Base-by-base conservation (phyloP, 1,139 yeast species). In the Diutina catenulata region DNA sequence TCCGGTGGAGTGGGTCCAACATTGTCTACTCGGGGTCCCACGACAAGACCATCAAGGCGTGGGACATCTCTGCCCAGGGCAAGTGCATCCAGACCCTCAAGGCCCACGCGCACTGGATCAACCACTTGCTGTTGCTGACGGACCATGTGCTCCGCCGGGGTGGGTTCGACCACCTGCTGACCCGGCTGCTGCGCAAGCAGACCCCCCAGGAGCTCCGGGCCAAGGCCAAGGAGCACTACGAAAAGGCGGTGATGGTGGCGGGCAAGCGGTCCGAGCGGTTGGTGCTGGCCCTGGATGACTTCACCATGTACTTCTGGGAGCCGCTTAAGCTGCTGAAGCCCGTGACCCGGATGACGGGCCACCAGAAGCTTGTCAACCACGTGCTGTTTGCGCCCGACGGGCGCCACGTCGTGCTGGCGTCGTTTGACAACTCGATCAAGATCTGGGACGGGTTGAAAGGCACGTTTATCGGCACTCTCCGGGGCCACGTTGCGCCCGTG, bases 401-500 rank as follows among this genome's bases (percentile, higher is more conserved):
- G 7, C 72, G 95, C 47, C 71, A 74, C 49, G 74, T 93, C 39
- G 95, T 91, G 1, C 84, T 95, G 10, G 88, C 95, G 5, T 86
- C 97, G 1, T 91, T 91, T 55, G 99, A 91, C 57, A 91, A 91
- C 57, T 83, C 95, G 2, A 76, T 93, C 47, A 91, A 91, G 59
- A 62, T 91, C 38, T 91, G 98, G 98, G 96, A 88, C 55, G 98
- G 97, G 23, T 63, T 84, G 46, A 81, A 83, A 43, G 98, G 98
- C 28, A 82, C 82, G 40, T 91, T 88, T 48, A 60, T 91, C 32
- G 77, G 94, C 5, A 87, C 97, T 0, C 76, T 93, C 50, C 69
- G 98, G 47, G 98, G 98, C 3, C 98, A 91, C 55, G 99, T 91
- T 42, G 96, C 97, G 0, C 87, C 97, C 3, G 98, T 91, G 0